Base-by-base conservation (phyloP, 2,329 filamentous ascomycete species). In the Capronia coronata region DNA sequence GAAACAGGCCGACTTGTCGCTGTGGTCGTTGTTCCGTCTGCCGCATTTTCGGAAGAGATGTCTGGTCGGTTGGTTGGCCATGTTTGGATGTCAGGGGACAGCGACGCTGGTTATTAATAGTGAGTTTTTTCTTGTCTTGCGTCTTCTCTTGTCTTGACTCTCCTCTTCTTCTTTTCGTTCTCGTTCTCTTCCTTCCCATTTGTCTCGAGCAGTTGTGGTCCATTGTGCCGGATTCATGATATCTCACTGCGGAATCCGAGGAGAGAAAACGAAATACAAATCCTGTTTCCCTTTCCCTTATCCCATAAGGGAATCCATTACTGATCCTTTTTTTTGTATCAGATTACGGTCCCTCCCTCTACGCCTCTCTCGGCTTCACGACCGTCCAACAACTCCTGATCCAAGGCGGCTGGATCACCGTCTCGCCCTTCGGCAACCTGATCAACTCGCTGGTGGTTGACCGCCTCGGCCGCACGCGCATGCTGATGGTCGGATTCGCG, bases 401-500 rank as follows among this genome's bases (percentile, higher is more conserved):
- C 14, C 47, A 51, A 37, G 22, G 38, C 23, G 50, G 54, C 3
- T 56, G 50, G 50, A 54, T 56, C 35, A 43, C 47, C 8, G 21
- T 51, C 14, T 50, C 32, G 11, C 52, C 49, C 3, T 42, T 54
- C 21, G 48, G 48, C 16, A 56, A 56, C 19, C 19, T 13, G 2
- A 55, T 66, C 46, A 60, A 61, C 42, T 58, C 59, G 35, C 57
- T 68, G 38, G 64, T 64, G 18, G 61, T 71, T 19, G 68, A 70
- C 44, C 58, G 61, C 18, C 57, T 71, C 25, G 68, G 68, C 35
- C 64, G 68, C 14, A 61, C 65, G 23, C 49, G 61, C 43, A 67
- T 63, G 14, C 53, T 64, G 69, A 18, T 67, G 61, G 51, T 68
- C 63, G 66, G 67, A 61, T 35, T 63, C 65, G 14, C 57, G 61